Percentiles rank a stretch among this genome's conserved stretches.
Conservation (phyloP, 1,284 basidiomycete species). For the Fomitopsis palustris region DNA sequence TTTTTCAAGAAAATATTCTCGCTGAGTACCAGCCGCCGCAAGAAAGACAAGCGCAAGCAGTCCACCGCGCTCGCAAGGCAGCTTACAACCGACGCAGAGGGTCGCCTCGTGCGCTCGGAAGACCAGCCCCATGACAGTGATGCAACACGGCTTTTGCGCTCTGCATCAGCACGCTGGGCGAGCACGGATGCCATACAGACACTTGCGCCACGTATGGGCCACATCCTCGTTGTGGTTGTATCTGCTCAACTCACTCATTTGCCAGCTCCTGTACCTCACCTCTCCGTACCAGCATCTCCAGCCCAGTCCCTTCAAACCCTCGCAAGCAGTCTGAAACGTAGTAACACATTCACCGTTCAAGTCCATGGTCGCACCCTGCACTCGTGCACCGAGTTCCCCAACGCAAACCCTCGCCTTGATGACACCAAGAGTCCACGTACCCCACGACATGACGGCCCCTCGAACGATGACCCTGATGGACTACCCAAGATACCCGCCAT, state of each 20-base stretch:
- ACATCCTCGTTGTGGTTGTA: background rate
- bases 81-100: conserved; percentile 22
- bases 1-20: conserved; percentile 71
- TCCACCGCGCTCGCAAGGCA: background rate
- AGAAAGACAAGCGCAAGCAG: conserved; percentile 36
- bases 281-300: conserved; percentile 43
- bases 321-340: conserved; percentile 43
- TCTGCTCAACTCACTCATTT: background rate
- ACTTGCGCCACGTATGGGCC: conserved; percentile 63
- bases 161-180: conserved; percentile 63
- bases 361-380: conserved; percentile 60
- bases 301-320: conserved; percentile 18
- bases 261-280: conserved; percentile 65
- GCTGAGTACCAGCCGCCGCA: conserved; percentile 59
- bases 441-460: background rate
- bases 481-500: conserved; percentile 13
- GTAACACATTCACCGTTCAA: conserved; percentile 66
- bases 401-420: conserved; percentile 43
- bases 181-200: conserved; percentile 54
- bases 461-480: conserved; percentile 6
- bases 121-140: conserved; percentile 51
- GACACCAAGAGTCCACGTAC: conserved; percentile 23
- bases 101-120: conserved; percentile 16
- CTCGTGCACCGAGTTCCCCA: conserved; percentile 60
- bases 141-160: conserved; percentile 58